phyloP scores from a whole-genome alignment of 305 asterid species.

The Fraxinus velutina region DNA sequence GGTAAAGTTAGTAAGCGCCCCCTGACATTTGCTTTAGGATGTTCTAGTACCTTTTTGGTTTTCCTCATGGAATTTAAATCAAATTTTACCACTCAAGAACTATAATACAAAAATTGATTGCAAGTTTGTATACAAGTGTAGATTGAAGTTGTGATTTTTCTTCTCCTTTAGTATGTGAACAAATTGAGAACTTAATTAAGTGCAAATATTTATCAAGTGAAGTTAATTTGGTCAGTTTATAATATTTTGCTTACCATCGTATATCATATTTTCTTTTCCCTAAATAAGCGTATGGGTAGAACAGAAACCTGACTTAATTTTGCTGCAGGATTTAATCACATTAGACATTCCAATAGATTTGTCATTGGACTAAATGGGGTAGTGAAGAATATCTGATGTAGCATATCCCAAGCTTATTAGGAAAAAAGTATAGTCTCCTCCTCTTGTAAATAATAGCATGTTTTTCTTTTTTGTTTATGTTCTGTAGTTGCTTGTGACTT shows the following conservation, averaged over 20 bases:
- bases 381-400: background rate
- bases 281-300: background rate
- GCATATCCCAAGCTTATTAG: background rate
- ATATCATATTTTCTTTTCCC: background rate
- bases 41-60: background rate
- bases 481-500: background rate
- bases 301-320: background rate
- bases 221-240: background rate
- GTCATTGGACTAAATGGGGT: background rate
- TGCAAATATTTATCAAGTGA: background rate
- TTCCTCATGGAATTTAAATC: background rate
- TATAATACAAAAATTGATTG: background rate
- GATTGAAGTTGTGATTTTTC: background rate
- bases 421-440: background rate
- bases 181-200: background rate
- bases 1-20: background rate
- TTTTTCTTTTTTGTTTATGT: background rate
- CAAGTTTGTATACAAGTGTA: too few relatives aligned
- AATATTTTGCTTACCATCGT: background rate
- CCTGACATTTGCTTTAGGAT: background rate
- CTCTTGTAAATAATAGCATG: background rate
- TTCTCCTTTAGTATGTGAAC: background rate
- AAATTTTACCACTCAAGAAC: background rate
- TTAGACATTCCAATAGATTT: background rate
- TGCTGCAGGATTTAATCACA: background rate